phyloP scores from a whole-genome alignment of 306 rosid genomes.

The Vachellia pachyceras region DNA sequence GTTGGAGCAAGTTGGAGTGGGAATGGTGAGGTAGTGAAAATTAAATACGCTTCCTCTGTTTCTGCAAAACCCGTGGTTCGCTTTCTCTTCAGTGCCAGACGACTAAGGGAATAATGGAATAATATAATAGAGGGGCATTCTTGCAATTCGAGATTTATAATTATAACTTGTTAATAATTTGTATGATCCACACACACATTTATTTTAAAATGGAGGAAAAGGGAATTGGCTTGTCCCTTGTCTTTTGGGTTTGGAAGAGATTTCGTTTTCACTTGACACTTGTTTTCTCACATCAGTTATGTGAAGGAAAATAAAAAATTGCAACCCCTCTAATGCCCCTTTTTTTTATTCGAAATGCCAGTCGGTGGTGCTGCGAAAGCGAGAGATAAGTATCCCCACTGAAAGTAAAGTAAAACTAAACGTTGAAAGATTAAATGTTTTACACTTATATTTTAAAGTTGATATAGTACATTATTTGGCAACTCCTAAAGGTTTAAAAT shows the following conservation, averaged over 20 bases:
- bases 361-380: neutral
- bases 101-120: conserved; percentile 56
- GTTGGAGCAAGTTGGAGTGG: conserved; percentile 44
- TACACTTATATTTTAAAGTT: too few relatives aligned
- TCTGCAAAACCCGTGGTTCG: conserved; percentile 48
- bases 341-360: neutral
- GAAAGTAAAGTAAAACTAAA: too few relatives aligned
- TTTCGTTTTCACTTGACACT: conserved; percentile 8
- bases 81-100: conserved; percentile 53
- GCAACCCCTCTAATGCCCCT: too few relatives aligned
- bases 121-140: conserved; percentile 32
- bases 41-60: conserved; percentile 62
- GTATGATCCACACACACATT: neutral
- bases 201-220: neutral
- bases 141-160: conserved; percentile 39
- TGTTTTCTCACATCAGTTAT: neutral
- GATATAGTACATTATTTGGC: too few relatives aligned
- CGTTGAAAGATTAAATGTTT: too few relatives aligned
- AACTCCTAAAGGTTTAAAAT: too few relatives aligned
- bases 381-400: neutral
- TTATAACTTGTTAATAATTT: neutral
- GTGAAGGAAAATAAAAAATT: neutral
- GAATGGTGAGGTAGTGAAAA: conserved; percentile 74
- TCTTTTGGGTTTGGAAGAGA: neutral
- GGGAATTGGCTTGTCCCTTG: neutral